Evolutionary conservation across 805 yeast genomes (phyloP).

Genomic region (Lipomyces spencermartinsiae): DNA sequence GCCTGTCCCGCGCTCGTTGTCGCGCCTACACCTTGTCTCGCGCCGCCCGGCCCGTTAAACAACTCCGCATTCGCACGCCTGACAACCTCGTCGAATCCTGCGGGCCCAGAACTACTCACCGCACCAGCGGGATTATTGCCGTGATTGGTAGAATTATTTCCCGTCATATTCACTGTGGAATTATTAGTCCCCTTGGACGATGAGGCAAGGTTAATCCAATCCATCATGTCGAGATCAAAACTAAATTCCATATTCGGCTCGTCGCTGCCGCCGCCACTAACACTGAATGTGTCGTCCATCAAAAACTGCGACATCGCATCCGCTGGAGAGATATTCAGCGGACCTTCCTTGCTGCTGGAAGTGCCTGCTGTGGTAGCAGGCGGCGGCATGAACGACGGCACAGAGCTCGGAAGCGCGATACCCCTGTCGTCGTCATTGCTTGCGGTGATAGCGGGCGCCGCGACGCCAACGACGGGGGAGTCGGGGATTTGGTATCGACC

Average conservation of each 20-base stretch:
- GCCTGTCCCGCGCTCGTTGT: constrained; percentile 4
- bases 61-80: constrained; percentile 32
- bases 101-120: constrained; percentile 3
- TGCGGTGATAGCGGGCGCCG: constrained; percentile 18
- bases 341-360: constrained; percentile 15
- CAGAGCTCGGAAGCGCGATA: constrained; percentile 26
- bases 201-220: constrained; percentile 37
- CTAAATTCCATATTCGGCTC: constrained; percentile 31
- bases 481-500: constrained; percentile 38
- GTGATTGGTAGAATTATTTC: constrained; percentile 4
- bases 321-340: constrained; percentile 35
- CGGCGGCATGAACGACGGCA: constrained; percentile 14
- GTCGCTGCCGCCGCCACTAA: constrained; percentile 26
- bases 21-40: constrained; percentile 29
- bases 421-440: constrained; percentile 26
- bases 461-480: constrained; percentile 24
- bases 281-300: constrained; percentile 36
- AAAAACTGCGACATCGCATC: constrained; percentile 39
- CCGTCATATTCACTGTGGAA: not conserved
- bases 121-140: constrained; percentile 13
- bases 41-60: constrained; percentile 37
- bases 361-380: constrained; percentile 9
- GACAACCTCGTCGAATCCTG: constrained; percentile 30
- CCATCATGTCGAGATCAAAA: constrained; percentile 38
- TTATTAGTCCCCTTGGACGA: constrained; percentile 7